Evolutionary conservation across 1,284 basidiomycete genomes (phyloP), one percentile per base, ranked within the genome.

Genomic region (Cerioporus squamosus): DNA sequence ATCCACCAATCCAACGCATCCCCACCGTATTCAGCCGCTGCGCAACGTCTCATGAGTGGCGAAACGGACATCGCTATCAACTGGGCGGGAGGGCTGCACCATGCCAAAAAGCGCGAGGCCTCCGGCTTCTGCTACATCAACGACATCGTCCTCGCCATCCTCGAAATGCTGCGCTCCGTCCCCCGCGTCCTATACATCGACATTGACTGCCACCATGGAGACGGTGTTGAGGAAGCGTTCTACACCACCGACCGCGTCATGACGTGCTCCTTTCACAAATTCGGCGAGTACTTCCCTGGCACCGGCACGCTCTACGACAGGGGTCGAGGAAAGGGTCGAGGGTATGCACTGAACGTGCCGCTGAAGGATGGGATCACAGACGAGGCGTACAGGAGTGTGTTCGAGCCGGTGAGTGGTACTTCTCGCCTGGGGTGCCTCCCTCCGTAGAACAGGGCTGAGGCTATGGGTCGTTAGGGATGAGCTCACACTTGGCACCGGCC

Each of bases 161-260:
- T 97, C 36, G 95, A 97, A 74, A 85, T 97, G 17, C 79, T 97
- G 8, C 84, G 93, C 65, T 86, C 79, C 44, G 88, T 86, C 69
- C 86, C 93, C 0, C 91, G 97, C 55, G 97, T 99, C 2, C 79
- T 99, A 14, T 99, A 99, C 74, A 93, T 99, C 72, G 97, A 99
- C 75, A 97, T 99, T 57, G 97, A 99, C 74, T 95, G 95, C 55
- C 97, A 98, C 73, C 97, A 99, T 68, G 97, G 97, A 8, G 97
- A 99, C 71, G 97, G 97, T 20, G 97, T 99, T 33, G 97, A 99
- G 69, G 97, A 99, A 71, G 97, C 97, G 0, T 99, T 99, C 79
- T 98, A 98, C 75, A 95, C 94, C 24, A 98, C 95, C 2, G 93
- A 99, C 74, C 82, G 97, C 53, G 97, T 99, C 66, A 95, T 98